These are phyloP conservation scores for Anisodus acutangulus DNA, from an alignment of 257 asterid species.

Conservation along the genomic window DNA sequence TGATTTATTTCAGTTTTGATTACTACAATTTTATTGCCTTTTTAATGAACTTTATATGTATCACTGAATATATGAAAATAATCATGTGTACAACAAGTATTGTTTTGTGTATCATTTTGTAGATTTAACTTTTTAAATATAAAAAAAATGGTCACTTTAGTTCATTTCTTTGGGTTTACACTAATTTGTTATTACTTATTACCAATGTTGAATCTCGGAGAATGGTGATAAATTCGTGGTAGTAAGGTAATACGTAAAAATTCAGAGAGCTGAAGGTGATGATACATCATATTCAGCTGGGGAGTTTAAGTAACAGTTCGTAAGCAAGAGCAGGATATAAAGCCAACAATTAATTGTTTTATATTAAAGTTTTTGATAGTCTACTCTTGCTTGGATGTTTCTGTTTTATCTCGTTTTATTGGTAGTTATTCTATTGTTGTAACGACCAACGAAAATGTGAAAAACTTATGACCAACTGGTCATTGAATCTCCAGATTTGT, in stretches of 20 bases:
- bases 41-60: slow-evolving; percentile 27
- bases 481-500: neutral
- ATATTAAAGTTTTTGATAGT: neutral
- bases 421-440: neutral
- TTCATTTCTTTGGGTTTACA: neutral
- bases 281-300: neutral
- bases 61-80: slow-evolving; percentile 30
- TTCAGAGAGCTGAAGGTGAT: neutral
- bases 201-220: neutral
- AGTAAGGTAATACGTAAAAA: neutral
- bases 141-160: neutral
- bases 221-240: neutral
- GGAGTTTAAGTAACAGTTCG: neutral
- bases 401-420: neutral
- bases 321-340: neutral
- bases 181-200: neutral
- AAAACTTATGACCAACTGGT: neutral
- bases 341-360: neutral
- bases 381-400: slow-evolving; percentile 24
- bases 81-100: slow-evolving; percentile 25
- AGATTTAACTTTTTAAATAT: neutral
- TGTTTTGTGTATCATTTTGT: slow-evolving; percentile 25
- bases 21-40: slow-evolving; percentile 26
- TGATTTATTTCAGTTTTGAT: slow-evolving; percentile 40
- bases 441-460: neutral